phyloP scores from a whole-genome alignment of 2,329 filamentous ascomycete genomes.

The Cladosporium oxysporum region DNA sequence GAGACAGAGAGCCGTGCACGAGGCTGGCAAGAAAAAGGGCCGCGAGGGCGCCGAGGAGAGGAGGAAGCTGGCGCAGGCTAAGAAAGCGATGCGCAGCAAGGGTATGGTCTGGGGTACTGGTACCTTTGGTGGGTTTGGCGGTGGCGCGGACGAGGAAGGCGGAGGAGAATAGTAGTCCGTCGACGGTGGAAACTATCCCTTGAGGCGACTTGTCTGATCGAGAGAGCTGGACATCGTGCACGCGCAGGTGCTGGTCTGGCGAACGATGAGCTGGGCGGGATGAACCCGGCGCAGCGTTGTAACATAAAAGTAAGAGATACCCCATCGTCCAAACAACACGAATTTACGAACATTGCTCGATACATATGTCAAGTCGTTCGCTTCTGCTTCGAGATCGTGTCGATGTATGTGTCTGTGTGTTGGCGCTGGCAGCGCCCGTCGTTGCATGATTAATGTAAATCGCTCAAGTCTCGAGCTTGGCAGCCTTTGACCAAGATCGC shows the following conservation, averaged over 20 bases:
- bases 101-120: slow-evolving; percentile 28
- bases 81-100: slow-evolving; percentile 30
- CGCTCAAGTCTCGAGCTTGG: neutral
- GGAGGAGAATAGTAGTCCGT: neutral
- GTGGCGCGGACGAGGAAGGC: slow-evolving; percentile 22
- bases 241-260: neutral
- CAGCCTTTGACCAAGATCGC: neutral
- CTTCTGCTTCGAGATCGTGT: neutral
- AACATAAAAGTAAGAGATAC: slow-evolving; percentile 8
- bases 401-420: neutral
- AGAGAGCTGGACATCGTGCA: neutral
- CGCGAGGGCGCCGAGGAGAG: slow-evolving; percentile 30
- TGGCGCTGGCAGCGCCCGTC: neutral
- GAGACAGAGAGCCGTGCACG: slow-evolving; percentile 36
- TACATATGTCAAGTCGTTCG: neutral
- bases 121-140: slow-evolving; percentile 25
- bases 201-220: neutral
- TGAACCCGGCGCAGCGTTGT: slow-evolving; percentile 1
- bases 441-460: neutral
- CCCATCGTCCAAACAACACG: neutral
- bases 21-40: slow-evolving; percentile 35
- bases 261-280: neutral
- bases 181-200: neutral
- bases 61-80: slow-evolving; percentile 36
- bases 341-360: neutral